Conservation (phyloP, 2,329 filamentous ascomycete genomes). For the Acrodontium crateriforme region DNA sequence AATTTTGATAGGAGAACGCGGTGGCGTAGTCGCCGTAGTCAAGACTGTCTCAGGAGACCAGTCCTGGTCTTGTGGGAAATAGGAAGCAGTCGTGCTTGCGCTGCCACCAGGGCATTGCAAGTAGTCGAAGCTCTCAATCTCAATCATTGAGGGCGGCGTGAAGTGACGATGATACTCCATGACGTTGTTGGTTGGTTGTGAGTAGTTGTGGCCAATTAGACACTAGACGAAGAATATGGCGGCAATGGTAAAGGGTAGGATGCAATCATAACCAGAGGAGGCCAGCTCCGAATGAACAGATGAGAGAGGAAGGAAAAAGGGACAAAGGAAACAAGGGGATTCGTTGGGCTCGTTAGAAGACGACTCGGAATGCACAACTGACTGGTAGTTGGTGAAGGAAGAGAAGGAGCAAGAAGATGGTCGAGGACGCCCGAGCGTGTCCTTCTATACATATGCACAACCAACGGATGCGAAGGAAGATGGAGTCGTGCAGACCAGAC, state of each 20-base stretch:
- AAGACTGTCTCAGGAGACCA: slow-evolving; percentile 20
- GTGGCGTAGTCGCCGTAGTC: slow-evolving; percentile 19
- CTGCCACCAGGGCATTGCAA: slow-evolving; percentile 19
- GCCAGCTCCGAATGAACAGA: slow-evolving; percentile 28
- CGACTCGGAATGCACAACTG: slow-evolving; percentile 11
- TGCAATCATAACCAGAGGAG: slow-evolving; percentile 19
- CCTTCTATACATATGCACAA: slow-evolving; percentile 11
- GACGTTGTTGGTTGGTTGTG: slow-evolving; percentile 12
- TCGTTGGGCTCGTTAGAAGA: slow-evolving; percentile 24
- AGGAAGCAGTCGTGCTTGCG: slow-evolving; percentile 17
- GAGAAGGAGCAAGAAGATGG: slow-evolving; percentile 6
- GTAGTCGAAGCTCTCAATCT: slow-evolving; percentile 12
- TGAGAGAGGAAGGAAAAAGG: slow-evolving; percentile 10
- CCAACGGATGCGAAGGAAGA: slow-evolving; percentile 9
- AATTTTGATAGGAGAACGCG: slow-evolving; percentile 16
- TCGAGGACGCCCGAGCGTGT: slow-evolving; percentile 3
- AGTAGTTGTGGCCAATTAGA: slow-evolving; percentile 11
- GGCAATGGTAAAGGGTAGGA: slow-evolving; percentile 12
- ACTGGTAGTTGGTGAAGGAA: slow-evolving; percentile 10
- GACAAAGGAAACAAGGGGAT: slow-evolving; percentile 27
- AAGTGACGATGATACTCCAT: slow-evolving; percentile 32
- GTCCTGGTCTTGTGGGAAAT: slow-evolving; percentile 10
- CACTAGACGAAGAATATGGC: slow-evolving; percentile 21
- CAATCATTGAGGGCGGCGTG: slow-evolving; percentile 29
- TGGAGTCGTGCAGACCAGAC: slow-evolving; percentile 7